Conservation (phyloP, 805 yeast genomes). For the Candida dajiaensis region DNA sequence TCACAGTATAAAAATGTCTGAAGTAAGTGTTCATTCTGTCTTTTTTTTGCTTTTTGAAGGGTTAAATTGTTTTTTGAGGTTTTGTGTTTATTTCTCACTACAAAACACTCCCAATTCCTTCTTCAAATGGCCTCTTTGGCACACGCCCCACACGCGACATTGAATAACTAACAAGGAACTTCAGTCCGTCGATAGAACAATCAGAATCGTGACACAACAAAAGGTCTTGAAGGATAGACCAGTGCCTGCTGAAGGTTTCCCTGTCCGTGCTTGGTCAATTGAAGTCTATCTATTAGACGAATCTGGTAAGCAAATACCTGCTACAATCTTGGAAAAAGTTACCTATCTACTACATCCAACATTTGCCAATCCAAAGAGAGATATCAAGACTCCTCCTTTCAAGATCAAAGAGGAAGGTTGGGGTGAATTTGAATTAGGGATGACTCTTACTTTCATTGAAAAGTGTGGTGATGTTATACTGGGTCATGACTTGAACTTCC, state of each 20-base stretch:
- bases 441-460: slow-evolving; percentile 71
- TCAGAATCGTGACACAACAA: slow-evolving; percentile 83
- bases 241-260: slow-evolving; percentile 83
- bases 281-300: slow-evolving; percentile 69
- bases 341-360: slow-evolving; percentile 95
- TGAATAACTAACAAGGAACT: too few relatives aligned
- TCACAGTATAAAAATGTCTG: not conserved
- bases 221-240: slow-evolving; percentile 75
- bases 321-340: slow-evolving; percentile 83
- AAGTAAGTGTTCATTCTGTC: not conserved
- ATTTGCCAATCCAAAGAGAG: slow-evolving; percentile 81
- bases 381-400: slow-evolving; percentile 79
- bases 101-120: too few relatives aligned
- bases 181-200: slow-evolving; percentile 69
- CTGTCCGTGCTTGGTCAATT: slow-evolving; percentile 92
- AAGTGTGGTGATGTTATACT: slow-evolving; percentile 85
- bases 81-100: too few relatives aligned
- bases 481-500: slow-evolving; percentile 84
- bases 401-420: slow-evolving; percentile 90
- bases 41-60: not conserved
- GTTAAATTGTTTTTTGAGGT: too few relatives aligned
- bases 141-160: not conserved
- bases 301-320: slow-evolving; percentile 79
- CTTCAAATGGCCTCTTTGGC: too few relatives aligned
- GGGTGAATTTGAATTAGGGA: slow-evolving; percentile 94